Evolutionary conservation across 2,329 filamentous ascomycete species (phyloP).

Genomic region (Trichoderma harzianum): DNA sequence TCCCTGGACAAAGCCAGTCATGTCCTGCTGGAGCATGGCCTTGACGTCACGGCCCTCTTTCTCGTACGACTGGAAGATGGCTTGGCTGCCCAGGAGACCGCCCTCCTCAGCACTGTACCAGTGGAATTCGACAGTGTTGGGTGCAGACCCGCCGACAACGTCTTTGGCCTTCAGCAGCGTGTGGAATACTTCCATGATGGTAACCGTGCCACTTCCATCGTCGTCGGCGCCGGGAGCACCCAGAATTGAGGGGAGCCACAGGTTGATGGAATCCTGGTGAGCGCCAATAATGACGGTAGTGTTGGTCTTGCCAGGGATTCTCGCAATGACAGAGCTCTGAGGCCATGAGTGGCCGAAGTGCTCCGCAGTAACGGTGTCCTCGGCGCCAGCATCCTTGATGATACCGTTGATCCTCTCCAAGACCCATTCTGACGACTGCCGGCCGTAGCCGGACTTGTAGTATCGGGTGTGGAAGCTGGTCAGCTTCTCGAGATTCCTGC

Average conservation of each 20-base stretch:
- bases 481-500: constrained; percentile 71
- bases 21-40: constrained; percentile 98
- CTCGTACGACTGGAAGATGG: constrained; percentile 81
- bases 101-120: constrained; percentile 94
- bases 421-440: constrained; percentile 85
- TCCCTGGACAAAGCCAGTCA: constrained; percentile 85
- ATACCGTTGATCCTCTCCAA: constrained; percentile 69
- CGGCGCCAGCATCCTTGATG: constrained; percentile 67
- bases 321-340: constrained; percentile 87
- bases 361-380: constrained; percentile 64
- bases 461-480: constrained; percentile 79
- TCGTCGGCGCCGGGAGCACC: constrained; percentile 92
- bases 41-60: constrained; percentile 71
- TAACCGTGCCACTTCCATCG: constrained; percentile 88
- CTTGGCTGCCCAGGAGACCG: constrained; percentile 82
- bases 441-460: constrained; percentile 75
- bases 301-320: constrained; percentile 80
- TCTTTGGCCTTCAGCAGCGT: constrained; percentile 71
- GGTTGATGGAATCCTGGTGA: constrained; percentile 93
- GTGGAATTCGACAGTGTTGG: constrained; percentile 93
- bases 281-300: constrained; percentile 87
- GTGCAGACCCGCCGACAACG: constrained; percentile 65
- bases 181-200: constrained; percentile 86
- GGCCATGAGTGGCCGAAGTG: constrained; percentile 82
- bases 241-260: constrained; percentile 80